These are phyloP conservation scores for Fusarium sp. DNA, from an alignment of 2,329 filamentous ascomycete genomes.

Conservation along the genomic window DNA sequence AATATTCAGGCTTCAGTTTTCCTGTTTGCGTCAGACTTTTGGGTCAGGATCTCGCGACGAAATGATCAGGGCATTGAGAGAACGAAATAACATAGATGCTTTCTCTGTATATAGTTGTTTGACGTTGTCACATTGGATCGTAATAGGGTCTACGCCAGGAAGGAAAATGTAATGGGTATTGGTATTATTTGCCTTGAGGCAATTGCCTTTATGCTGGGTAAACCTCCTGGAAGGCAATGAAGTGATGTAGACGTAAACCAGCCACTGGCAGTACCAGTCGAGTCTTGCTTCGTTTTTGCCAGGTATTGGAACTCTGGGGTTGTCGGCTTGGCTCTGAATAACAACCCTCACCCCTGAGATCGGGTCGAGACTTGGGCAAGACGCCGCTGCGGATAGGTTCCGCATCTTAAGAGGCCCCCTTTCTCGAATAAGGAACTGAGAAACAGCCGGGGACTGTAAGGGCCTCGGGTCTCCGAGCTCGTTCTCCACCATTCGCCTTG, in stretches of 20 bases:
- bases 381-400: background rate
- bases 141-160: background rate
- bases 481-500: background rate
- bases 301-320: background rate
- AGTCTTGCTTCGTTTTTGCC: background rate
- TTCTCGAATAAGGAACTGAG: background rate
- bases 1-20: constrained; percentile 48
- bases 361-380: background rate
- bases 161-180: background rate
- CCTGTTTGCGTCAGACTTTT: constrained; percentile 49
- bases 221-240: background rate
- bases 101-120: background rate
- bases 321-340: background rate
- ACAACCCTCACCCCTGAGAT: background rate
- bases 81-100: background rate
- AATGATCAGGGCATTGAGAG: background rate
- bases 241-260: background rate
- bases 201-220: background rate
- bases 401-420: background rate
- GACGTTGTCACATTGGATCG: background rate
- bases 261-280: background rate
- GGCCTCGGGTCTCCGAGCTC: background rate
- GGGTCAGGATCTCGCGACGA: constrained; percentile 45
- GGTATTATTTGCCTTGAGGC: background rate
- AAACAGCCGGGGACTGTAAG: too few species aligned